These are phyloP conservation scores for Claviceps cyperi DNA, from an alignment of 2,329 filamentous ascomycete genomes.

Conservation along the genomic window DNA sequence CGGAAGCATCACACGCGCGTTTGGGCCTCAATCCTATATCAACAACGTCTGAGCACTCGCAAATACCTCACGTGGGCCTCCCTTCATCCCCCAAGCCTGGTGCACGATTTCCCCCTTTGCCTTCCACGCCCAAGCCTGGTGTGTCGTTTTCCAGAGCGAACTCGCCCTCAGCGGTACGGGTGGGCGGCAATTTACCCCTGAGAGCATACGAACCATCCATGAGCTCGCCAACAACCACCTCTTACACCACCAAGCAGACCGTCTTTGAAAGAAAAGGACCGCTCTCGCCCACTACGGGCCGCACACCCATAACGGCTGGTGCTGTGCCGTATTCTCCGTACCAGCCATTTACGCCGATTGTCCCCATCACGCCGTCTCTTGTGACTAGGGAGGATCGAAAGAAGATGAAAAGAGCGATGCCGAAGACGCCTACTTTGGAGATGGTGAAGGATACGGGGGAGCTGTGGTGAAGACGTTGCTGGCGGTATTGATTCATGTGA, in stretches of 20 bases:
- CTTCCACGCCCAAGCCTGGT: constrained; percentile 36
- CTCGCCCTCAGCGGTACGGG: constrained; percentile 39
- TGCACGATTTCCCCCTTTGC: constrained; percentile 23
- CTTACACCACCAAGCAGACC: constrained; percentile 45
- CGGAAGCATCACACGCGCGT: constrained; percentile 22
- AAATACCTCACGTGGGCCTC: constrained; percentile 36
- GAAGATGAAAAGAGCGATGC: constrained; percentile 48
- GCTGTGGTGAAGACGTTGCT: constrained; percentile 38
- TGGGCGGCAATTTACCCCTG: constrained; percentile 42
- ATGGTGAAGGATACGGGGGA: constrained; percentile 50
- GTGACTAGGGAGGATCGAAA: constrained; percentile 58
- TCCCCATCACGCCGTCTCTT: constrained; percentile 63
- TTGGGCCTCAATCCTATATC: constrained; percentile 35
- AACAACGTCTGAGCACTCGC: constrained; percentile 36
- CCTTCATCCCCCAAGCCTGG: constrained; percentile 27
- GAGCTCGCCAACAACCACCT: constrained; percentile 32
- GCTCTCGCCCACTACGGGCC: constrained; percentile 40
- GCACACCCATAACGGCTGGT: constrained; percentile 46
- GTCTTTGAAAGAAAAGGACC: constrained; percentile 44
- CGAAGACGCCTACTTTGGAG: constrained; percentile 46
- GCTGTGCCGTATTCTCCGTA: constrained; percentile 63
- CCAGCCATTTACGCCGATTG: constrained; percentile 61
- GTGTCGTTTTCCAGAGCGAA: constrained; percentile 34
- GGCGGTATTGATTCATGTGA: neutral
- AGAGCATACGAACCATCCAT: constrained; percentile 47